Evolutionary conservation across 768 basidiomycete species (phyloP).

Genomic region (Fomitopsis serialis): DNA sequence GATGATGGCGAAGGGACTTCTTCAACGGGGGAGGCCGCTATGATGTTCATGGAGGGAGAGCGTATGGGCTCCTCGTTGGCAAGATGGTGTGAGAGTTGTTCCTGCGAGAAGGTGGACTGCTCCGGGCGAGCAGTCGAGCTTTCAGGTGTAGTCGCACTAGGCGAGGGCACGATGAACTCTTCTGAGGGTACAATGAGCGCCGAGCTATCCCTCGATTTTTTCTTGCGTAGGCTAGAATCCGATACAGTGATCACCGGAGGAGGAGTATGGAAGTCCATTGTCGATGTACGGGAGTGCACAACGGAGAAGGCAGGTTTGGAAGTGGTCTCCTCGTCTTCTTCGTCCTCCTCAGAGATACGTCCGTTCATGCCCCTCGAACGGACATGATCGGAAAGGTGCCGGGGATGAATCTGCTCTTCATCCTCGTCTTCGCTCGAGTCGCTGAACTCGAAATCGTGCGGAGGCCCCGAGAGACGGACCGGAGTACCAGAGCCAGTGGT

Average conservation of each 20-base stretch:
- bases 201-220: neutral
- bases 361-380: conserved; percentile 35
- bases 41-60: conserved; percentile 1
- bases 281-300: neutral
- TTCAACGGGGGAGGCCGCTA: conserved; percentile 10
- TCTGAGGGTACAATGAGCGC: conserved; percentile 23
- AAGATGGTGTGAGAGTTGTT: conserved; percentile 2
- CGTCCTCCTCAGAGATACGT: conserved; percentile 68
- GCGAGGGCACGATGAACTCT: conserved; percentile 27
- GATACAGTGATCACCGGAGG: conserved; percentile 4
- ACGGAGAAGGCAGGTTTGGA: neutral
- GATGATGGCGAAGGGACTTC: neutral
- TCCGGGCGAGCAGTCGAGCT: conserved; percentile 23
- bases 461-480: conserved; percentile 40
- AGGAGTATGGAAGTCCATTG: conserved; percentile 3
- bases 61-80: neutral
- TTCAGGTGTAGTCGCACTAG: conserved; percentile 16
- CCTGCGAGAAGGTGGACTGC: conserved; percentile 19
- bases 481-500: conserved; percentile 20
- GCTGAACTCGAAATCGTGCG: conserved; percentile 71
- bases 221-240: neutral
- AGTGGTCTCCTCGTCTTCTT: conserved; percentile 38
- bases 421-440: conserved; percentile 78
- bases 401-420: conserved; percentile 17
- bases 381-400: neutral